Conservation (phyloP, 2,329 filamentous ascomycete species). For the Fusarium pseudocircinatum region DNA sequence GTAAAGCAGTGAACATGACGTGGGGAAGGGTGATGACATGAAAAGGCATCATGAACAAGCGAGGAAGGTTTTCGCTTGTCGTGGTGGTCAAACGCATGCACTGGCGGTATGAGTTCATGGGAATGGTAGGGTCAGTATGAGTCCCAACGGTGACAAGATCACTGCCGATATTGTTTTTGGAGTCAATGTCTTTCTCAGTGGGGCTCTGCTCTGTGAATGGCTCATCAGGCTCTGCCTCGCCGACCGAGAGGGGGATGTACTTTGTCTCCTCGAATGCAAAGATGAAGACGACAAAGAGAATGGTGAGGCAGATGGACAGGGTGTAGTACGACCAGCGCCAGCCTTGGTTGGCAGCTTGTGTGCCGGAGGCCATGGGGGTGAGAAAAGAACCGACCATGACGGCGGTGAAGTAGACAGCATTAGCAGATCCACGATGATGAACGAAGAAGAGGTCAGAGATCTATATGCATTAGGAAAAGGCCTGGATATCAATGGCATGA, state of each 20-base stretch:
- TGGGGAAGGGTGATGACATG: conserved; percentile 48
- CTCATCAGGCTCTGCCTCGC: not conserved
- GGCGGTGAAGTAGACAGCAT: conserved; percentile 45
- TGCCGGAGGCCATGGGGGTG: conserved; percentile 45
- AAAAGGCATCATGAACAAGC: conserved; percentile 32
- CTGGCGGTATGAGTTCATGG: conserved; percentile 30
- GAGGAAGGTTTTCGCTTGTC: conserved; percentile 27
- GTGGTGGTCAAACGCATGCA: conserved; percentile 34
- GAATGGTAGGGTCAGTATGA: not conserved
- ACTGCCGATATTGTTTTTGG: not conserved
- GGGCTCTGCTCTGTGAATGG: not conserved
- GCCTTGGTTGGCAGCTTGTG: conserved; percentile 32
- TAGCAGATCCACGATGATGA: conserved; percentile 46
- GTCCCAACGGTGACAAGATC: not conserved
- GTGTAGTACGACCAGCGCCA: conserved; percentile 43
- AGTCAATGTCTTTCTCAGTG: not conserved
- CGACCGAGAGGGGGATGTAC: conserved; percentile 33
- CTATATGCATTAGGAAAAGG: too few species aligned
- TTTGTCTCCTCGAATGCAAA: conserved; percentile 45
- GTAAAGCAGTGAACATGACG: conserved; percentile 51
- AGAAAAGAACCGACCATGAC: conserved; percentile 47
- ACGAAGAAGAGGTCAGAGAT: conserved; percentile 49
- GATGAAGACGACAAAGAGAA: conserved; percentile 38
- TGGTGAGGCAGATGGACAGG: conserved; percentile 36
- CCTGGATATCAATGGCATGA: rapidly evolving